A percentile compares a stretch with the other conserved stretches of the same genome.
Conservation (phyloP, 176 grass and related monocot genomes). For the Lolium multiflorum region DNA sequence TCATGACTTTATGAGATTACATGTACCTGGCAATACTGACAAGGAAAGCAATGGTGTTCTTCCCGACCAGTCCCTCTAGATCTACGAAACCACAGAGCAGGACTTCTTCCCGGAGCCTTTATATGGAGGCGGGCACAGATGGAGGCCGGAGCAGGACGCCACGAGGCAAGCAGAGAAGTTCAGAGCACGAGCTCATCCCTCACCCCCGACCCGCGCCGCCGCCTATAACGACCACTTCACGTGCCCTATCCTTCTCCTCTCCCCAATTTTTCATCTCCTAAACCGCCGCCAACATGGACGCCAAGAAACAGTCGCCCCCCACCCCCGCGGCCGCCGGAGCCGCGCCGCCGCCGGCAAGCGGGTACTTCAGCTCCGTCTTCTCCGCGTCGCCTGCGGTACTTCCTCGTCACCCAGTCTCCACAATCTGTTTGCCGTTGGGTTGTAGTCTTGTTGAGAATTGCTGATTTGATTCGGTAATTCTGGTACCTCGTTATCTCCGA, state of each 20-base stretch:
- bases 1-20: neutral
- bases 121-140: constrained; percentile 48
- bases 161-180: constrained; percentile 47
- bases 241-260: constrained; percentile 30
- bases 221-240: constrained; percentile 42
- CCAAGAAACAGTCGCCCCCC: constrained; percentile 46
- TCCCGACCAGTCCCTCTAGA: neutral
- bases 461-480: neutral
- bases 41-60: neutral
- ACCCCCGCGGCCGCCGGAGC: constrained; percentile 33
- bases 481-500: neutral
- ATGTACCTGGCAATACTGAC: neutral
- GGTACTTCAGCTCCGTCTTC: constrained; percentile 55
- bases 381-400: constrained; percentile 47
- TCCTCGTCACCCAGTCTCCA: neutral
- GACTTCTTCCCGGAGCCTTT: constrained; percentile 12
- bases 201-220: constrained; percentile 12
- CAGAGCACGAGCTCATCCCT: constrained; percentile 15
- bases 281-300: constrained; percentile 33
- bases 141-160: constrained; percentile 48
- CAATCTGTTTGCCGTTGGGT: neutral
- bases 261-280: constrained; percentile 15
- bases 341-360: constrained; percentile 8
- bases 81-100: neutral
- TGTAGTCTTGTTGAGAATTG: neutral